Evolutionary conservation across 106 monocot genomes (phyloP).

Genomic region (Phalaenopsis aphrodite): DNA sequence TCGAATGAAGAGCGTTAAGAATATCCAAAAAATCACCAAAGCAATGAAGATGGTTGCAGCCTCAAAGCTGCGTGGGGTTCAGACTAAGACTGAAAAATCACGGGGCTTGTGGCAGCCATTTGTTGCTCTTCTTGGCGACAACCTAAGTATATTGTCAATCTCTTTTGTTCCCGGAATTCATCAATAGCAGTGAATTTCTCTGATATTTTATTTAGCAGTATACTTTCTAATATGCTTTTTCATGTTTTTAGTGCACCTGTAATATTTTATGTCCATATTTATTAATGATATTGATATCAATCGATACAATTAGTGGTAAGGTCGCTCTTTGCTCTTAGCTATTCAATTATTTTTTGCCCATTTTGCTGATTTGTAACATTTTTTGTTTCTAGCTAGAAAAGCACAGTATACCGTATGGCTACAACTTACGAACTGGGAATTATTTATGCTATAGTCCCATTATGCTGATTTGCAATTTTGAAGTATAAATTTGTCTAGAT

Average conservation of each 20-base stretch:
- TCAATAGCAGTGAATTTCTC: background rate
- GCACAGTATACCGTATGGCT: background rate
- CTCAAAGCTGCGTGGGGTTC: conserved; percentile 80
- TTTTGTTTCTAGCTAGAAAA: background rate
- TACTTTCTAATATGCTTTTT: background rate
- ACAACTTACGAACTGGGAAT: background rate
- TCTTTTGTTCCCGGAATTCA: background rate
- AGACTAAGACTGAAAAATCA: conserved; percentile 79
- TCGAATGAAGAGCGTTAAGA: conserved; percentile 94
- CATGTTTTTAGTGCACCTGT: background rate
- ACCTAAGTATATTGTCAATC: conserved; percentile 38
- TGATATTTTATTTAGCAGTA: background rate
- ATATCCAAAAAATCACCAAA: conserved; percentile 97
- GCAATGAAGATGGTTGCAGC: conserved; percentile 99
- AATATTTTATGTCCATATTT: background rate
- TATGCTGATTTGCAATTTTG: background rate
- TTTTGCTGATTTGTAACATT: background rate
- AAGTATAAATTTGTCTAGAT: background rate
- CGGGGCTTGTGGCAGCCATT: conserved; percentile 92
- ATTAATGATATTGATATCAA: background rate
- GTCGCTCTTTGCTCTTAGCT: background rate
- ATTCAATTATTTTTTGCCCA: background rate
- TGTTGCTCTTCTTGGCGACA: conserved; percentile 86
- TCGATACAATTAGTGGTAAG: background rate
- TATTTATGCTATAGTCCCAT: background rate